Conservation (phyloP, 192 early-diverging fungal species). For the Kickxella alabastrina region DNA sequence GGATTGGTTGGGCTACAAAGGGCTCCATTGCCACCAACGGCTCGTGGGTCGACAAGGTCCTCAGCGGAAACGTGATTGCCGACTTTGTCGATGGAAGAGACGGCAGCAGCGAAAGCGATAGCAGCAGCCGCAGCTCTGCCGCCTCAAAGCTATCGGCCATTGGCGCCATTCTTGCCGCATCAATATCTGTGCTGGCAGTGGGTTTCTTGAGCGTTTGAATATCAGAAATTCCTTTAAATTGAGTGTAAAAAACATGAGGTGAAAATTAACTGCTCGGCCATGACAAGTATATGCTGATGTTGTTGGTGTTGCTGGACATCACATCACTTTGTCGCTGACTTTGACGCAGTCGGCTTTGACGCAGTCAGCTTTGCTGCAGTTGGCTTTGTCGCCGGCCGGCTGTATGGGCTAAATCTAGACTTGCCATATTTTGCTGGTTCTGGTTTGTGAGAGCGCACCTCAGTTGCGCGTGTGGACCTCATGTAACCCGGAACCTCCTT, state of each 20-base stretch:
- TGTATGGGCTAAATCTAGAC: slow-evolving; percentile 27
- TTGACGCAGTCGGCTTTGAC: no score
- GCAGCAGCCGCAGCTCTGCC: slow-evolving; percentile 3
- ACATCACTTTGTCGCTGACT: no score
- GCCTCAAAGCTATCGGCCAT: background rate
- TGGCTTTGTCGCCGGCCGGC: slow-evolving; percentile 12
- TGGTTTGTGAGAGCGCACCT: slow-evolving; percentile 24
- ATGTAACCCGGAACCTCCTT: slow-evolving; percentile 35
- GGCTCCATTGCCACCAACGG: slow-evolving; percentile 43
- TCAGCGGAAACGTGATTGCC: slow-evolving; percentile 21
- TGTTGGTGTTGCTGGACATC: no score
- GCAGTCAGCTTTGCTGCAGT: background rate
- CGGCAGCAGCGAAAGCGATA: slow-evolving; percentile 1
- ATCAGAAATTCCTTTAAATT: no score
- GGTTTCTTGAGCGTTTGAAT: no score
- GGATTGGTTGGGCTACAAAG: slow-evolving; percentile 40
- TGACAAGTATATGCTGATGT: no score
- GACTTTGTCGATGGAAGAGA: slow-evolving; percentile 17
- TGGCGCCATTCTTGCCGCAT: background rate
- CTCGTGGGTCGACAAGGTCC: slow-evolving; percentile 25
- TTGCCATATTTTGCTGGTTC: slow-evolving; percentile 17
- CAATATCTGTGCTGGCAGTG: background rate
- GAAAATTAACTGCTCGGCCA: no score
- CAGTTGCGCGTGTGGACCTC: slow-evolving; percentile 32
- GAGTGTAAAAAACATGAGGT: no score